phyloP scores from a whole-genome alignment of 352 stramenopile species.

The Pythium volutum region DNA sequence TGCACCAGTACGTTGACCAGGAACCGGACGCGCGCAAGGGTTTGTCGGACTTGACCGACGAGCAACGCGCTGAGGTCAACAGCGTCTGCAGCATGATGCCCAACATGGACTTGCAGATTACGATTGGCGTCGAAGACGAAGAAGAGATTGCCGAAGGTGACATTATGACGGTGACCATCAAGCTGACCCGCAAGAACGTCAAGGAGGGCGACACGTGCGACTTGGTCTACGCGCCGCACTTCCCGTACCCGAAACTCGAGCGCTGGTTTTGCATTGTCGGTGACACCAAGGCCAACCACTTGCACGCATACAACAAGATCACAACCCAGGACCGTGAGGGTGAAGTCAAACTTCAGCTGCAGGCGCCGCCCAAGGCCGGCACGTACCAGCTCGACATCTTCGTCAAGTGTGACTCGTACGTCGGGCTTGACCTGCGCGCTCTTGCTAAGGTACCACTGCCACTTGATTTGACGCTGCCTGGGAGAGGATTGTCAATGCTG shows the following conservation, averaged over 20 bases:
- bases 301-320: slow-evolving; percentile 97
- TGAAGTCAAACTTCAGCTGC: slow-evolving; percentile 94
- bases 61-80: slow-evolving; percentile 93
- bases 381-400: slow-evolving; percentile 97
- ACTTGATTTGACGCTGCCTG: not conserved
- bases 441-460: slow-evolving; percentile 70
- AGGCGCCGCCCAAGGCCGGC: slow-evolving; percentile 92
- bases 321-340: slow-evolving; percentile 85
- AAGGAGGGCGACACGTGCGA: slow-evolving; percentile 92
- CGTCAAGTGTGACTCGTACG: slow-evolving; percentile 97
- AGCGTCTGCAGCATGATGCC: slow-evolving; percentile 93
- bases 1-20: slow-evolving; percentile 94
- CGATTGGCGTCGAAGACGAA: slow-evolving; percentile 89
- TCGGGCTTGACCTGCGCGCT: slow-evolving; percentile 94
- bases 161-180: slow-evolving; percentile 97
- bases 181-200: slow-evolving; percentile 96
- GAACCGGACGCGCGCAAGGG: slow-evolving; percentile 92
- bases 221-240: slow-evolving; percentile 95
- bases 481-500: too few relatives aligned
- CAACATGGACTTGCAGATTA: slow-evolving; percentile 90
- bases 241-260: slow-evolving; percentile 95
- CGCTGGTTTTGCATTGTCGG: slow-evolving; percentile 97
- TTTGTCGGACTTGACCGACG: slow-evolving; percentile 87
- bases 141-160: slow-evolving; percentile 98
- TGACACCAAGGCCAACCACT: slow-evolving; percentile 91